Conservation (phyloP, 2,329 filamentous ascomycete genomes). For the Emericellopsis cladophorae region DNA sequence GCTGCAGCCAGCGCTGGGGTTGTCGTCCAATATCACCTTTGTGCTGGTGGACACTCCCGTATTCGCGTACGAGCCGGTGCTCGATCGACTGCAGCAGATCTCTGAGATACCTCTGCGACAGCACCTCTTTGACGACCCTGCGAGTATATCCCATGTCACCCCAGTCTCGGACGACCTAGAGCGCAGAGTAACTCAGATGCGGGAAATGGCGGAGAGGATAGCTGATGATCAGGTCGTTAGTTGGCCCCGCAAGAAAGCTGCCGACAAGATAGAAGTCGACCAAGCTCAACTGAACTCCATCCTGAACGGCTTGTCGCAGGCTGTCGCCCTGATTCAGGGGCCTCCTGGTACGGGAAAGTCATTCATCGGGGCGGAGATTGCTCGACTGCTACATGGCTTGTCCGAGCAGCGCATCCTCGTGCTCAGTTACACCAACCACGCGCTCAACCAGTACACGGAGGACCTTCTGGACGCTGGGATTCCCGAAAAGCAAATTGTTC, state of each 20-base stretch:
- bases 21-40: conserved; percentile 19
- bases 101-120: conserved; percentile 41
- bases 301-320: too few species aligned
- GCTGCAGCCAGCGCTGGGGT: too few species aligned
- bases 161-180: background rate
- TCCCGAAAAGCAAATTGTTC: conserved; percentile 29
- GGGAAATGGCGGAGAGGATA: too few species aligned
- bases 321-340: conserved; percentile 66
- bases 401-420: conserved; percentile 54
- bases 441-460: conserved; percentile 66
- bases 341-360: conserved; percentile 71
- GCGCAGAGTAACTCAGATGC: background rate
- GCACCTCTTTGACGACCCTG: conserved; percentile 26
- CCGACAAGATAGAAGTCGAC: too few species aligned
- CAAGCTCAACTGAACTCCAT: too few species aligned
- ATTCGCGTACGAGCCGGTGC: conserved; percentile 57
- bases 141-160: background rate
- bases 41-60: conserved; percentile 50
- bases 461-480: conserved; percentile 40
- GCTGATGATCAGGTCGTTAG: too few species aligned
- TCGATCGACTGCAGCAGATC: conserved; percentile 44
- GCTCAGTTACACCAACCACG: conserved; percentile 82
- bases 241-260: too few species aligned
- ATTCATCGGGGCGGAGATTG: conserved; percentile 62
- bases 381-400: conserved; percentile 8